A percentile compares a stretch with the other conserved stretches of the same genome.
phyloP scores from a whole-genome alignment of 768 basidiomycete species.

The Zangia roseola region DNA sequence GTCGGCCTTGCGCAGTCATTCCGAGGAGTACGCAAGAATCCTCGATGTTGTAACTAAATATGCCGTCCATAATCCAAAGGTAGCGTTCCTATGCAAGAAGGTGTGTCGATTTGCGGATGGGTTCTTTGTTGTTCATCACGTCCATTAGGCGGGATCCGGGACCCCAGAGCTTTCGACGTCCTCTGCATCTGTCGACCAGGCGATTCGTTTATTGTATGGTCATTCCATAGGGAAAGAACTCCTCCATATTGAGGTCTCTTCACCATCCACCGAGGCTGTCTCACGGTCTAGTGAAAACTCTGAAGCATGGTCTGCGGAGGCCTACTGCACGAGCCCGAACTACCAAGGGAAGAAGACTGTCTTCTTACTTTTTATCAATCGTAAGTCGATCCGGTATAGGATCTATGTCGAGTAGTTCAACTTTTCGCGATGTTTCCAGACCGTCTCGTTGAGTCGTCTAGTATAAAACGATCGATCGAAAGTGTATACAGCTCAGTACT shows the following conservation, averaged over 20 bases:
- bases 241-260: constrained; percentile 42
- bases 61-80: constrained; percentile 87
- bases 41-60: constrained; percentile 92
- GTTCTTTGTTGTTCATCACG: constrained; percentile 4
- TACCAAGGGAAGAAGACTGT: constrained; percentile 85
- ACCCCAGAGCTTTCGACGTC: constrained; percentile 84
- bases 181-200: constrained; percentile 58
- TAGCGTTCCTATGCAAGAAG: constrained; percentile 92
- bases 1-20: constrained; percentile 75
- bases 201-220: constrained; percentile 81
- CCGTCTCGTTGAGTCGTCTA: constrained; percentile 84
- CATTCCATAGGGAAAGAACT: constrained; percentile 79
- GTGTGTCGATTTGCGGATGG: constrained; percentile 33
- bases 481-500: constrained; percentile 79
- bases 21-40: constrained; percentile 91
- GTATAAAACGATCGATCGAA: constrained; percentile 87
- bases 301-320: constrained; percentile 69
- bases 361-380: constrained; percentile 92
- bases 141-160: constrained; percentile 60
- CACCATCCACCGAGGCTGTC: constrained; percentile 27
- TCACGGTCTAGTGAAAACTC: constrained; percentile 23
- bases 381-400: constrained; percentile 44
- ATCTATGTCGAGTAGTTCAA: not conserved
- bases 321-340: constrained; percentile 82
- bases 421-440: constrained; percentile 46